These are phyloP conservation scores for Yamadazyma membranifaciens DNA, from an alignment of 1,139 yeast genomes.

Conservation along the genomic window DNA sequence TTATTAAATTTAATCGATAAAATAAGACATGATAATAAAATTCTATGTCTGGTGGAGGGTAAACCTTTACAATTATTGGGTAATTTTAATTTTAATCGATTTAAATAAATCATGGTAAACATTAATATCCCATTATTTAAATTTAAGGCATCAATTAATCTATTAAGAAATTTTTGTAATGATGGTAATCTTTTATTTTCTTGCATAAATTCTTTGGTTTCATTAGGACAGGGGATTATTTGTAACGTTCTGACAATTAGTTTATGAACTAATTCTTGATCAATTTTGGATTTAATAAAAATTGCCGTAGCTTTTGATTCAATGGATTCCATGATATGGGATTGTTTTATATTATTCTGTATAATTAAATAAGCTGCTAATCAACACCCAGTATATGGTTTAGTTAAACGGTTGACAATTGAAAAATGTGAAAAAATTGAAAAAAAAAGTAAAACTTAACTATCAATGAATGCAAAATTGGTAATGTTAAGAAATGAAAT, in stretches of 20 bases:
- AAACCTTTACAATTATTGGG: slow-evolving; percentile 74
- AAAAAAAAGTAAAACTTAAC: too few relatives aligned
- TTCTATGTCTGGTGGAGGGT: slow-evolving; percentile 76
- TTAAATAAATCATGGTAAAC: slow-evolving; percentile 68
- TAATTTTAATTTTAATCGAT: slow-evolving; percentile 55
- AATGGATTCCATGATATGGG: slow-evolving; percentile 6
- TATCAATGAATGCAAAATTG: background rate
- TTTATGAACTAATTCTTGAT: slow-evolving; percentile 66
- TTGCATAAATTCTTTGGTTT: slow-evolving; percentile 27
- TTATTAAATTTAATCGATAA: slow-evolving; percentile 72
- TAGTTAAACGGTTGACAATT: too few relatives aligned
- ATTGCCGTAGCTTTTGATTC: slow-evolving; percentile 55
- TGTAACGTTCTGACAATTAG: slow-evolving; percentile 61
- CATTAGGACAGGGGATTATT: slow-evolving; percentile 52
- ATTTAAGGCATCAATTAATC: slow-evolving; percentile 67
- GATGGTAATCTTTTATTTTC: slow-evolving; percentile 54
- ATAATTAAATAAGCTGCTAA: too few relatives aligned
- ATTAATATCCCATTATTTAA: slow-evolving; percentile 76
- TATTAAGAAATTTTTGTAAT: slow-evolving; percentile 69
- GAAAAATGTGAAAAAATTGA: background rate
- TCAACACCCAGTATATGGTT: too few relatives aligned
- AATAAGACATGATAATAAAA: slow-evolving; percentile 69
- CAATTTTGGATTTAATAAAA: slow-evolving; percentile 56
- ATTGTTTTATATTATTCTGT: background rate
- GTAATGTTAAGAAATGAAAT: too few relatives aligned